These are phyloP conservation scores for Trichosporon ovoides DNA, from an alignment of 1,284 basidiomycete genomes.

Conservation along the genomic window DNA sequence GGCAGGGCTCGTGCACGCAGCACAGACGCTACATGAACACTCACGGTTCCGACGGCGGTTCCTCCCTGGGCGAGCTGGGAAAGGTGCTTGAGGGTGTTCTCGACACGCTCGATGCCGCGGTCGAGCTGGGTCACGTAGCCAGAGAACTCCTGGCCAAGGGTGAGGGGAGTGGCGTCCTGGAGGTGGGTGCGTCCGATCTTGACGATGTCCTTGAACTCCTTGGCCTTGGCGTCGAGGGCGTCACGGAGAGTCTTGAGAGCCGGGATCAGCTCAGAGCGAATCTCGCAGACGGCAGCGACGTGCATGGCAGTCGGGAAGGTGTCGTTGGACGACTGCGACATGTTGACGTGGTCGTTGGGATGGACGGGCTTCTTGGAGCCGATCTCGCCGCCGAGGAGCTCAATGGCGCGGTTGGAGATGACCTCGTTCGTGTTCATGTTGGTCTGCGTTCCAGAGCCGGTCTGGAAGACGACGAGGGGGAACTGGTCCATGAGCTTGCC, in stretches of 20 bases:
- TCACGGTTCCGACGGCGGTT: constrained; percentile 93
- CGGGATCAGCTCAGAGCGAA: constrained; percentile 74
- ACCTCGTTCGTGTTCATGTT: constrained; percentile 99
- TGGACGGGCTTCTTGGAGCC: constrained; percentile 97
- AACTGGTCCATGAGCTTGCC: constrained; percentile 94
- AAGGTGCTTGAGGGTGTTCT: constrained; percentile 77
- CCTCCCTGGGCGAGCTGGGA: constrained; percentile 94
- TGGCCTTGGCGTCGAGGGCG: constrained; percentile 75
- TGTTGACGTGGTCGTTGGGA: constrained; percentile 99
- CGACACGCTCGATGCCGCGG: constrained; percentile 83
- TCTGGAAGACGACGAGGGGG: constrained; percentile 98
- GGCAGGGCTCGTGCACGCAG: background rate
- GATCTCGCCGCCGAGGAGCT: constrained; percentile 89
- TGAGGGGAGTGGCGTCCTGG: constrained; percentile 96
- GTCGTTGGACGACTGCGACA: constrained; percentile 98
- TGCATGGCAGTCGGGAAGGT: constrained; percentile 99
- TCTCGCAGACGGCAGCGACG: constrained; percentile 88
- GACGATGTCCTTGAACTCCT: constrained; percentile 82
- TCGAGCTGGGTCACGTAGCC: constrained; percentile 94
- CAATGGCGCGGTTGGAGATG: constrained; percentile 97
- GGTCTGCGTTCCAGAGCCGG: constrained; percentile 96
- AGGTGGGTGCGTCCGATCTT: constrained; percentile 99
- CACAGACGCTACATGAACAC: constrained; percentile 29
- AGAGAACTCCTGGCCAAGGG: constrained; percentile 97
- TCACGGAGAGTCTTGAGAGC: constrained; percentile 77